Evolutionary conservation across 2,329 filamentous ascomycete species (phyloP).

Genomic region (Penicillium brevicompactum): DNA sequence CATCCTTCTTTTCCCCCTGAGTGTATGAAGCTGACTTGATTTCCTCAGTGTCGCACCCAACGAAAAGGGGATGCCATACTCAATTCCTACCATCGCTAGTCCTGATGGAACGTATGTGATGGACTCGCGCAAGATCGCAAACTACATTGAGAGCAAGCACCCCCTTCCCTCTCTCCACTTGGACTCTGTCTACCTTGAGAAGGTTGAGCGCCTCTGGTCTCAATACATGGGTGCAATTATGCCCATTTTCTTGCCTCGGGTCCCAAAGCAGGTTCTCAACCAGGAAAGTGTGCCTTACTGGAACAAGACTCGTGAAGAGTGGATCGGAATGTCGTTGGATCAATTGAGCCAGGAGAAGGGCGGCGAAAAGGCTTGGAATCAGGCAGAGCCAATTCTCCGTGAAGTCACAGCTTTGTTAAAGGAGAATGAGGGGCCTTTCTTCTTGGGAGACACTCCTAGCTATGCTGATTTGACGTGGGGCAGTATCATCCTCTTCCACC

Average conservation of each 20-base stretch:
- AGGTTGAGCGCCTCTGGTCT: constrained; percentile 44
- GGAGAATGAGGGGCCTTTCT: constrained; percentile 59
- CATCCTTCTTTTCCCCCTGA: background rate
- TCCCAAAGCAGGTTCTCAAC: constrained; percentile 57
- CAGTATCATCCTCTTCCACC: constrained; percentile 50
- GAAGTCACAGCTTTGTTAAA: constrained; percentile 51
- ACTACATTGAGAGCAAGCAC: constrained; percentile 59
- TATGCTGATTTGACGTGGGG: constrained; percentile 64
- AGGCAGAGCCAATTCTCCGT: constrained; percentile 41
- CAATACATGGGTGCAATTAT: constrained; percentile 36
- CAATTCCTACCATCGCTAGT: constrained; percentile 59
- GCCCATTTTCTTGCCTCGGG: constrained; percentile 49
- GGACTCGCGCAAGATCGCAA: constrained; percentile 65
- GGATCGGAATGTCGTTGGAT: constrained; percentile 56
- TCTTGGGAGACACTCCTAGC: constrained; percentile 57
- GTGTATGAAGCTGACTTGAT: background rate
- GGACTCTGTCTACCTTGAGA: constrained; percentile 53
- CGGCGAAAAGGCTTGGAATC: constrained; percentile 51
- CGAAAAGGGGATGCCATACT: constrained; percentile 48
- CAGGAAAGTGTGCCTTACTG: constrained; percentile 59
- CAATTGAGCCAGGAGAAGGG: constrained; percentile 53
- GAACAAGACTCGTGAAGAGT: constrained; percentile 51
- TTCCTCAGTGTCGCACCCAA: constrained; percentile 50
- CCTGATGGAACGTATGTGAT: constrained; percentile 62
- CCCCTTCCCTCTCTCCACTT: constrained; percentile 62